Base-by-base conservation (phyloP, 257 asterid species). In the Solanum arcanum region DNA sequence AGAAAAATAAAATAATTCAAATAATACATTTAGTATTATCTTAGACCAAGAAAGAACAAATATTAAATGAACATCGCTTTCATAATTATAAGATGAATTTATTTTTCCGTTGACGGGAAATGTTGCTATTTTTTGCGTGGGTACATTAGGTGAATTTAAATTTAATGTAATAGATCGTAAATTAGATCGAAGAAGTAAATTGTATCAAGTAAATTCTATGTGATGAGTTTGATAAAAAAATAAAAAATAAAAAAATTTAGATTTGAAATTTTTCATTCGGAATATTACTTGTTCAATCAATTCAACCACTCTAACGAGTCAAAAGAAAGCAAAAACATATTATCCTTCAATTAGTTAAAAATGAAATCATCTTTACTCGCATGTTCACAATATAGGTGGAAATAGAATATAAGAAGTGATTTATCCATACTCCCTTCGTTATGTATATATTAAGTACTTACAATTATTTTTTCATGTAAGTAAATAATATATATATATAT, bases 391-490 rank as follows among this genome's bases (percentile, higher is more conserved):
- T 2, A 64, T 5, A n/a, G 7, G 0, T 1, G 4, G 9, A n/a
- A 15, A 1, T 23, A n/a, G 2, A 0, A 10, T 64, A 64, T 11
- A 0, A 1, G 0, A 64, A 11, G 0, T 1, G 4, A 0, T 64
- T 64, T 3, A 2, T 62, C 0, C 0, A 2, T n/a, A 62, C 1
- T 11, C 1, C 8, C 7, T n/a, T n/a, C 16, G 0, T 27, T 27
- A 27, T 27, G 15, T n/a, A 23, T 62, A 0, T 62, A 62, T 62
- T 4, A 23, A 11, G 11, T 37, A 37, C 39, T 35, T 39, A 39
- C 2, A 39, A 7, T 39, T 7, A 39, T 39, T 39, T 39, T 39
- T 39, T 39, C 9, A 7, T 39, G 42, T 7, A 37, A 37, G 39
- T 37, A 37, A 0, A 5, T 37, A 37, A 37, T 37, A 37, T 35